Conservation (phyloP, 805 yeast species). For the Hemisphaericaspora nanyangensis region DNA sequence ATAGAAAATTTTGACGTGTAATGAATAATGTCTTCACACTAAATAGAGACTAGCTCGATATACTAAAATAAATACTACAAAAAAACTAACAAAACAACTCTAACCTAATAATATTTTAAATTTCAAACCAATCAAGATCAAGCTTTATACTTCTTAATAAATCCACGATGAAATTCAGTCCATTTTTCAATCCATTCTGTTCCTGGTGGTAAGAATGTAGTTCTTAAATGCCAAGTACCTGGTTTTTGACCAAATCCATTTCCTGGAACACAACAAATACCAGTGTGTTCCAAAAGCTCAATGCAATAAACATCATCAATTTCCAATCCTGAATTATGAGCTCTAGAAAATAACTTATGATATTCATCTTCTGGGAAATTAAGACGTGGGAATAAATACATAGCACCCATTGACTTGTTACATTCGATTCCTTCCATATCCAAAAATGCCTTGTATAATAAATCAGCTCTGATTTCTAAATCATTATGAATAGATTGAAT, state of each 20-base stretch:
- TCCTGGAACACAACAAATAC: conserved; percentile 97
- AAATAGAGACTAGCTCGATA: too few species aligned
- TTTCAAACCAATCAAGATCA: too few species aligned
- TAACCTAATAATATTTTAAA: too few species aligned
- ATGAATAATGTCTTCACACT: too few species aligned
- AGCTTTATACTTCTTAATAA: conserved; percentile 53
- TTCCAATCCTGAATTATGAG: conserved; percentile 50
- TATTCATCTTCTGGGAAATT: conserved; percentile 45
- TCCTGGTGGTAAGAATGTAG: conserved; percentile 96
- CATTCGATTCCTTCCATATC: conserved; percentile 80
- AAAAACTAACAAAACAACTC: too few species aligned
- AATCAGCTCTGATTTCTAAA: conserved; percentile 58
- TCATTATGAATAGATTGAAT: conserved; percentile 57
- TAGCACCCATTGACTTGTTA: conserved; percentile 93
- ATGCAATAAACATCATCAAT: conserved; percentile 91
- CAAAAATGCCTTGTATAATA: conserved; percentile 66
- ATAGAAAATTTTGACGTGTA: too few species aligned
- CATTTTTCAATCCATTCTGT: conserved; percentile 80
- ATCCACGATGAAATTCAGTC: conserved; percentile 72
- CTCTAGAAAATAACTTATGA: conserved; percentile 57
- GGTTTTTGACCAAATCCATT: conserved; percentile 92
- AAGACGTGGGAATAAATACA: conserved; percentile 90
- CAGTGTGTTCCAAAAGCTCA: conserved; percentile 78
- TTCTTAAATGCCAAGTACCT: conserved; percentile 89
- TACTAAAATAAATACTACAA: too few species aligned